Evolutionary conservation across 805 yeast species (phyloP), one percentile per base, ranked within the genome.

Genomic region (Candida khao-thaluensis): DNA sequence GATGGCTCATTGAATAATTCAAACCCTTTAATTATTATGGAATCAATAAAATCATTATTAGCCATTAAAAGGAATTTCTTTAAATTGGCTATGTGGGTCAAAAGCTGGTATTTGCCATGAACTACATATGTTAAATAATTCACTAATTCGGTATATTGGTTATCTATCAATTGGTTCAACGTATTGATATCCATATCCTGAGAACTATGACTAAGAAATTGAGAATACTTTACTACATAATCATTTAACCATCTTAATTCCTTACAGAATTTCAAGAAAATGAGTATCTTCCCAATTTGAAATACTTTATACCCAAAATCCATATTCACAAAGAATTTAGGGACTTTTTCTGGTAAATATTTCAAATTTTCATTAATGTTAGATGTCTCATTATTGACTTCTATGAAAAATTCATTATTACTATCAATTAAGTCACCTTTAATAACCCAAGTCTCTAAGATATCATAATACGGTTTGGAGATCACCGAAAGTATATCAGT

Each of bases 21-120:
- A 2, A 64, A 55, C 0, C 90, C 85, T 30, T 77, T 76, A 12
- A 62, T 51, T 15, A 87, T 70, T 7, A 91, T 59, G 1, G 77
- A 50, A 36, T 85, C 81, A n/a, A 85, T 78, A 44, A 91, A 84
- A 56, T 91, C 96, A n/a, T 91, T 87, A 40, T 76, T 78, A 5
- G 81, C 77, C 70, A 86, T 79, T 29, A 93, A 58, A 50, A 89
- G 64, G 42, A 82, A 77, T 43, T 76, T 76, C 44, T 83, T 82
- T 40, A 86, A 64, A 31, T 80, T 81, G 4, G 57, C 54, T n/a
- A 91, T 55, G 47, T 85, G 87, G 8, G 65, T 59, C 27, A 65
- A 60, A 25, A 82, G 57, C 27, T 71, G 60, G 48, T 70, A 40
- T 43, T 79, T 76, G 2, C 63, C 61, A 37, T 74, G 67, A 2